Base-by-base conservation (phyloP, 805 yeast genomes). In the Ogataea paradorogensis region DNA sequence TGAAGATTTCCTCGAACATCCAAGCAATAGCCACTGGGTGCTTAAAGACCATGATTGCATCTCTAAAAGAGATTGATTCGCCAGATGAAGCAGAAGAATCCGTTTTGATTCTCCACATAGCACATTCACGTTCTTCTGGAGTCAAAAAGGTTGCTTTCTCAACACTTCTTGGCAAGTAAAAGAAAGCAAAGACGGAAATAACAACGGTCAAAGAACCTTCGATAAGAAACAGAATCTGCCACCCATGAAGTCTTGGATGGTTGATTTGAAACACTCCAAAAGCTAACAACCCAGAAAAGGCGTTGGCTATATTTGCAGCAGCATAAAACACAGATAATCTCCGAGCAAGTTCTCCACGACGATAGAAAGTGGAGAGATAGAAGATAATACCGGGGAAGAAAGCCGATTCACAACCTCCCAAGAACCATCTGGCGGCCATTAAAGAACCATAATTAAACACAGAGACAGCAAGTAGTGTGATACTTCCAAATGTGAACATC, bases 161-260 rank as follows among this genome's bases (percentile, higher is more conserved):
- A 14, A 66, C 65, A 30, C 57, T 52, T 43, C 70, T 55, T 5
- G 75, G 74, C 29, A 71, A 59, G 36, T 55, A 57, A 21, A 56
- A 22, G 46, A 50, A 65, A 0, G 65, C 62, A 40, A 58, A 34
- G n/a, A 57, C 50, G 5, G 74, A 58, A 16, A 64, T 44, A 5
- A 58, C 20, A 11, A 71, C 55, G 2, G 77, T 70, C 30, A 60
- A 53, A 16, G 56, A 55, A 13, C 77, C 77, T 52, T 71, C 76
- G 32, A 71, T 60, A 22, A 73, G 50, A 47, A 72, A 71, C 43
- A 73, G 53, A 33, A 67, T 66, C 45, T 71, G 70, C 78, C 78
- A 73, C 3, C 77, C 77, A 10, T 63, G 52, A 22, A 71, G 55
- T n/a, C 48, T 46, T 13, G 61, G 52, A 34, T 51, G 46, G 31